A percentile compares a stretch with the other conserved stretches of the same genome.
phyloP scores from a whole-genome alignment of 306 rosid genomes.

The Oemleria cerasiformis region DNA sequence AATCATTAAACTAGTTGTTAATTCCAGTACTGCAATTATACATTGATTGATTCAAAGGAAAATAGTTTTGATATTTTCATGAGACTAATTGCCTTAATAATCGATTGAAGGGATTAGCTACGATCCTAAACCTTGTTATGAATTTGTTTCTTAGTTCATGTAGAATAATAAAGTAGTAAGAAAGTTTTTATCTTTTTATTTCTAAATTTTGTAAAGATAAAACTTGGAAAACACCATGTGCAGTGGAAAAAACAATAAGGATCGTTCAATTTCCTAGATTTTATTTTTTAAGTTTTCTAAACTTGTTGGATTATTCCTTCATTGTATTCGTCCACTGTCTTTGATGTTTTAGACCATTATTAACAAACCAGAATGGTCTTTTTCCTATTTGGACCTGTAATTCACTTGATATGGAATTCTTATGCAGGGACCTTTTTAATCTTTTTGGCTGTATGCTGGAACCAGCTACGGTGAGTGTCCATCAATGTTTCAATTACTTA shows the following conservation, averaged over 20 bases:
- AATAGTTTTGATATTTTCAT: not conserved
- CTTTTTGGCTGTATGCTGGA: constrained; percentile 73
- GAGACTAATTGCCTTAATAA: not conserved
- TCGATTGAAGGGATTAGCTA: no score
- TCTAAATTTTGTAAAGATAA: no score
- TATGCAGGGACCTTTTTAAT: constrained; percentile 74
- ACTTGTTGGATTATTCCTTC: not conserved
- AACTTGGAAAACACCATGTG: no score
- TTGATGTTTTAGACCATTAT: not conserved
- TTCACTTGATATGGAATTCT: constrained; percentile 17
- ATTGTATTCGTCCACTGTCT: no score
- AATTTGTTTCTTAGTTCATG: no score
- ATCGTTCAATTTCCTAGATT: no score
- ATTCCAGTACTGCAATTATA: not conserved
- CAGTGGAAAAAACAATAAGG: no score
- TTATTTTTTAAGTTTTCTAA: not conserved
- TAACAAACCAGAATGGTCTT: not conserved
- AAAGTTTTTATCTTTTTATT: no score
- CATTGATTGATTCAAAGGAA: no score
- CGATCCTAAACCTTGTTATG: no score
- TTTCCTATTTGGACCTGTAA: not conserved
- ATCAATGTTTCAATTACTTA: not conserved
- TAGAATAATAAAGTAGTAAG: no score
- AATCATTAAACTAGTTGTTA: not conserved
- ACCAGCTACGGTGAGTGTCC: constrained; percentile 80